Evolutionary conservation across 768 basidiomycete genomes (phyloP), one percentile per base, ranked within the genome.

Genomic region (Holtermannia corniformis): DNA sequence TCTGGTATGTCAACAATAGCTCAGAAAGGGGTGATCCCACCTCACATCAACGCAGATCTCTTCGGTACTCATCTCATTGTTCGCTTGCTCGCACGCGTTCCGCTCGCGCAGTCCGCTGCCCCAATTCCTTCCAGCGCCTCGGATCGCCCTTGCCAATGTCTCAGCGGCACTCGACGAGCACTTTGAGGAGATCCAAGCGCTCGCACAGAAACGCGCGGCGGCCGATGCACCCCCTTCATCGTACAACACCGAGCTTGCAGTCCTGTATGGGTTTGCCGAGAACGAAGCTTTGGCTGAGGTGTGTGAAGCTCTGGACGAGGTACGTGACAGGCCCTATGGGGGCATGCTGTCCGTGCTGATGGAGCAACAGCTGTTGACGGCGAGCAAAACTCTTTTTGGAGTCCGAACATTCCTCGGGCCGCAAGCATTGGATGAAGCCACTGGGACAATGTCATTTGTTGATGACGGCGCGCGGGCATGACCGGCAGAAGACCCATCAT

Each of bases 251-350:
- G 64, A 72, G 41, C 57, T 72, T 37, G 62, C 64, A 2, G 63
- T 65, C 16, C 50, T 72, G 28, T 72, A 72, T 58, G 68, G 59
- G 1, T 68, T 69, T 63, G 70, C 70, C 3, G 70, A 72, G 54
- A 56, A 64, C 20, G 70, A 70, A 46, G 70, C 70, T 7, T 32
- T 72, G 44, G 57, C 54, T 0, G 62, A 66, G 45, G 51, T 68
- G 16, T 69, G 70, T 46, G 57, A 67, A 52, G 52, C 64, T 7
- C 45, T 72, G 1, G 70, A 68, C 25, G 70, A 72, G 60, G 68
- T 72, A 44, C 56, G 65, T 59, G 20, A 16, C 24, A 25, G 21
- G 24, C 13, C 14, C 47, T 26, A 42, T 48, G 3, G 4, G n/a
- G 13, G 47, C 49, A 19, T 11, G 16, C 7, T 40, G 49, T 20